Evolutionary conservation across 768 basidiomycete species (phyloP).

Genomic region (Trametopsis cervina): DNA sequence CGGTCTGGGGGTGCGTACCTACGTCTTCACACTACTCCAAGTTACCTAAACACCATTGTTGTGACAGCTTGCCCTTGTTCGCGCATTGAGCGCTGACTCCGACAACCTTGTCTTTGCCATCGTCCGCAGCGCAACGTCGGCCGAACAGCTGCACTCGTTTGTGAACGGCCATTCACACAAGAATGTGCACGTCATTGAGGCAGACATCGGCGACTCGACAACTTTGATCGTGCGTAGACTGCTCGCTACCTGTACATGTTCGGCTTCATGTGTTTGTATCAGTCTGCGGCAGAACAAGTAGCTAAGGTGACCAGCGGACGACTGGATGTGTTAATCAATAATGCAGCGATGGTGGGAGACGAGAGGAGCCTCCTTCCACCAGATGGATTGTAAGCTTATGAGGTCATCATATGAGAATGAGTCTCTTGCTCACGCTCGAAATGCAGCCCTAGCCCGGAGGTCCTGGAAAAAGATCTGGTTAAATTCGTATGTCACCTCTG

Average conservation of each 20-base stretch:
- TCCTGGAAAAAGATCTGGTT: conserved; percentile 15
- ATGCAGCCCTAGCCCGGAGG: conserved; percentile 1
- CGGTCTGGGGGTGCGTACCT: not conserved
- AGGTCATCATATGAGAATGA: not conserved
- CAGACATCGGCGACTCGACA: conserved; percentile 25
- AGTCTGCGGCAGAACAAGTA: conserved; percentile 19
- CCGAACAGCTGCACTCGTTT: conserved; percentile 1
- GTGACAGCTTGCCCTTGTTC: not conserved
- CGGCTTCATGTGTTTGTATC: not conserved
- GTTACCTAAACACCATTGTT: too few species aligned
- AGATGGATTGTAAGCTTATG: conserved; percentile 13
- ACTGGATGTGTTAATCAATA: conserved; percentile 27
- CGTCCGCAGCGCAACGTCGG: conserved; percentile 2
- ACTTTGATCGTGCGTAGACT: conserved; percentile 19
- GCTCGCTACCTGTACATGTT: not conserved
- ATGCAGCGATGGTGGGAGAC: conserved; percentile 19
- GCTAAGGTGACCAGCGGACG: conserved; percentile 19
- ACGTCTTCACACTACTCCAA: too few species aligned
- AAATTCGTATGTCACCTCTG: conserved; percentile 9
- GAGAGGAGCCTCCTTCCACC: conserved; percentile 8
- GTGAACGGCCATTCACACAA: not conserved
- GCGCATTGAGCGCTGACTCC: not conserved
- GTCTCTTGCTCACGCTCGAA: not conserved
- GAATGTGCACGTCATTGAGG: conserved; percentile 25
- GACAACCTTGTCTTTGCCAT: conserved; percentile 9